A percentile compares a stretch with the other conserved stretches of the same genome.
Conservation (phyloP, 1,284 basidiomycete genomes). For the Leccinum subrobustum region DNA sequence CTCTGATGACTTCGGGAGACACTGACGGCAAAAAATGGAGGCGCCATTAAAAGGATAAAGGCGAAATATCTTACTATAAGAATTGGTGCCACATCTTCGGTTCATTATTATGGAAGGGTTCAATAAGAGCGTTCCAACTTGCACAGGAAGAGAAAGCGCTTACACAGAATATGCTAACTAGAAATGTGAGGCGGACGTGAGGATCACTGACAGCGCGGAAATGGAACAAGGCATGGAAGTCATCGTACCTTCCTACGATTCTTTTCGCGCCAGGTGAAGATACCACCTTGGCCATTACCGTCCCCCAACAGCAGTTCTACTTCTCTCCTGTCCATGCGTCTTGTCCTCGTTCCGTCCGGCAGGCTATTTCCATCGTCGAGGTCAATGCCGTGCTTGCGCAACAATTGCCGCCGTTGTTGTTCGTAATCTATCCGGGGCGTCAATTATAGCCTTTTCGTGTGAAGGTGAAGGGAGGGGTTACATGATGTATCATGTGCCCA, state of each 20-base stretch:
- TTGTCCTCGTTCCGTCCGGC: slow-evolving; percentile 65
- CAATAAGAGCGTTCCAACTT: slow-evolving; percentile 18
- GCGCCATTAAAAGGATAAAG: slow-evolving; percentile 25
- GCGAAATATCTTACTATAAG: slow-evolving; percentile 69
- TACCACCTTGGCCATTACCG: slow-evolving; percentile 69
- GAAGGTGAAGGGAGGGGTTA: slow-evolving; percentile 30
- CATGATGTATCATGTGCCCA: slow-evolving; percentile 93
- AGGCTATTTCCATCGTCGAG: slow-evolving; percentile 76
- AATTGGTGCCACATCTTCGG: slow-evolving; percentile 81
- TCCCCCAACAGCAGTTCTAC: slow-evolving; percentile 80
- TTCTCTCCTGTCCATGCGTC: slow-evolving; percentile 74
- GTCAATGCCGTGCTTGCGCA: slow-evolving; percentile 94
- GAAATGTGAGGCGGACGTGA: slow-evolving; percentile 20
- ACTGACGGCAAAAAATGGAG: slow-evolving; percentile 47
- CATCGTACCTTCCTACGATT: slow-evolving; percentile 77
- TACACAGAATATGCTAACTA: slow-evolving; percentile 93
- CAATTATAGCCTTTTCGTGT: slow-evolving; percentile 25
- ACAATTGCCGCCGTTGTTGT: slow-evolving; percentile 84
- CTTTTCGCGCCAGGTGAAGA: slow-evolving; percentile 94
- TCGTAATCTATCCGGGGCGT: slow-evolving; percentile 73
- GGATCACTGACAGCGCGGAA: slow-evolving; percentile 22
- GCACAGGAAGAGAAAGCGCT: slow-evolving; percentile 38
- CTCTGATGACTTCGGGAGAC: slow-evolving; percentile 94
- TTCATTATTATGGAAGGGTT: slow-evolving; percentile 26
- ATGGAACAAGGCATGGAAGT: slow-evolving; percentile 22